These are phyloP conservation scores for Metarhizium album DNA, from an alignment of 2,329 filamentous ascomycete species.

Conservation along the genomic window DNA sequence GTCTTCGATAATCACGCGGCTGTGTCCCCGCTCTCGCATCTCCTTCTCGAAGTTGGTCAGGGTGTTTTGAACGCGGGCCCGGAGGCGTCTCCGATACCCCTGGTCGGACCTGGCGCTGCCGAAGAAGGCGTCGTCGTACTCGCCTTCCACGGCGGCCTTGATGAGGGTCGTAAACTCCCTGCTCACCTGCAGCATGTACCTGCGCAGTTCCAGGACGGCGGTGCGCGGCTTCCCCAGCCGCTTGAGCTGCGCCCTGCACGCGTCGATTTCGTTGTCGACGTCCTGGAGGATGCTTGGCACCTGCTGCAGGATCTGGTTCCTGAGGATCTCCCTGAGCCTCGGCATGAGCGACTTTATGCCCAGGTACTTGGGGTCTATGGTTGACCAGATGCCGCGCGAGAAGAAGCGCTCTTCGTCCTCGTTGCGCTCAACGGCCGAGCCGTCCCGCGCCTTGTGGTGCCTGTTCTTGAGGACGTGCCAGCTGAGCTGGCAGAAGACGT, in stretches of 20 bases:
- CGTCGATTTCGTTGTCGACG: conserved; percentile 24
- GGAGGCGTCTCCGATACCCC: conserved; percentile 33
- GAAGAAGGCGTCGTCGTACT: conserved; percentile 43
- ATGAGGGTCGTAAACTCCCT: conserved; percentile 32
- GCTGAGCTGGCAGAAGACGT: conserved; percentile 36
- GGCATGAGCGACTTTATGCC: conserved; percentile 37
- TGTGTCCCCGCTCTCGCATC: conserved; percentile 32
- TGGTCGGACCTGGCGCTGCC: conserved; percentile 14
- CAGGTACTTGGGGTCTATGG: conserved; percentile 22
- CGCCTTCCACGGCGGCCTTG: conserved; percentile 36
- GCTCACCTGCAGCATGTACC: conserved; percentile 35
- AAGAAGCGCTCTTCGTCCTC: conserved; percentile 33
- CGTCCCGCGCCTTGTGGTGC: conserved; percentile 21
- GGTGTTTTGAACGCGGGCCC: conserved; percentile 40
- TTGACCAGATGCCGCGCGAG: conserved; percentile 26
- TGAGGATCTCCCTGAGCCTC: conserved; percentile 40
- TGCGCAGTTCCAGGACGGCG: conserved; percentile 33
- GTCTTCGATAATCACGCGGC: conserved; percentile 19
- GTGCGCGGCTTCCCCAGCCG: conserved; percentile 37
- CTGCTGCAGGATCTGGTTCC: conserved; percentile 33
- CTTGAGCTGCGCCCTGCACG: conserved; percentile 26
- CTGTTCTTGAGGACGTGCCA: conserved; percentile 42
- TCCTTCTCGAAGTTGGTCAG: conserved; percentile 29
- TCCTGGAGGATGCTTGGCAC: conserved; percentile 35
- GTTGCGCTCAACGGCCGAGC: conserved; percentile 25